Percentiles rank a stretch among this genome's conserved stretches.
phyloP scores from a whole-genome alignment of 2,329 filamentous ascomycete genomes.

The Ophiognomonia clavigignenti-juglandacearum region DNA sequence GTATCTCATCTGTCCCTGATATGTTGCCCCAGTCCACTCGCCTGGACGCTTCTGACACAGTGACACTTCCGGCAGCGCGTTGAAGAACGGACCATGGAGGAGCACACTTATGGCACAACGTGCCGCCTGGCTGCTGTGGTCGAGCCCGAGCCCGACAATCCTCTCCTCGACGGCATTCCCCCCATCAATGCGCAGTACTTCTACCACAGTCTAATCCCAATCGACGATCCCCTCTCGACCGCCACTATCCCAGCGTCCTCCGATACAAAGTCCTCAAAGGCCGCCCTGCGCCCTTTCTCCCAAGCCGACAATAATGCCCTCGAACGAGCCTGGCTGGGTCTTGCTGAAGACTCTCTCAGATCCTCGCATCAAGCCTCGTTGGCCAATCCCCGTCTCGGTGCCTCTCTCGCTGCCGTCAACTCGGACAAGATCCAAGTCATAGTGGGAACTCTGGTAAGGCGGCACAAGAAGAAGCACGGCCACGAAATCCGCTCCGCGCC shows the following conservation, averaged over 20 bases:
- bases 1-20: too few species aligned
- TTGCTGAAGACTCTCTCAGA: conserved; percentile 46
- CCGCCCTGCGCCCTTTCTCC: conserved; percentile 72
- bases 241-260: conserved; percentile 44
- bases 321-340: conserved; percentile 69
- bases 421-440: conserved; percentile 33
- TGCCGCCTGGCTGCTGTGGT: conserved; percentile 52
- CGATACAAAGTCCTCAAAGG: conserved; percentile 48
- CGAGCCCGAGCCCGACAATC: conserved; percentile 28
- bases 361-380: conserved; percentile 39
- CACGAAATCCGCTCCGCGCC: conserved; percentile 28
- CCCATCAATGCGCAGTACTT: conserved; percentile 72
- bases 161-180: conserved; percentile 45
- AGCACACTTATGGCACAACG: conserved; percentile 55
- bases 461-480: conserved; percentile 43
- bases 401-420: conserved; percentile 29
- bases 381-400: conserved; percentile 27
- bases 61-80: too few species aligned
- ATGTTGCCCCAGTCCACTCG: too few species aligned
- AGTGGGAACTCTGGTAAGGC: conserved; percentile 37
- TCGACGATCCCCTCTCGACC: conserved; percentile 82
- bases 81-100: too few species aligned
- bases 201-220: conserved; percentile 74
- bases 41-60: too few species aligned
- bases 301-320: conserved; percentile 73